Percentiles rank a stretch among this genome's conserved stretches.
phyloP scores from a whole-genome alignment of 1,284 basidiomycete species.

The Puccinia horiana region DNA sequence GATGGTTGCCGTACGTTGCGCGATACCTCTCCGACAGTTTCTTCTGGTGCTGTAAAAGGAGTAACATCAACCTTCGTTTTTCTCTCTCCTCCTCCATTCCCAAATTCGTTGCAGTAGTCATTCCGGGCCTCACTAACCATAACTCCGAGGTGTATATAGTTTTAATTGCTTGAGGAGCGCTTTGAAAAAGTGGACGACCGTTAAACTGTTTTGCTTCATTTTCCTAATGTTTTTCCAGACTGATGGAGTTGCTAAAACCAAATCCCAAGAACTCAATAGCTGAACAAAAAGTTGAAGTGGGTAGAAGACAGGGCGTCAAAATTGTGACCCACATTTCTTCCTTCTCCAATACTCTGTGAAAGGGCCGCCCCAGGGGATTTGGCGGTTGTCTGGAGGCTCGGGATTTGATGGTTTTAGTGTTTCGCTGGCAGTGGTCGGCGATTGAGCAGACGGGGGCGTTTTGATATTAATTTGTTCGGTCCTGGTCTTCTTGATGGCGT shows the following conservation, averaged over 20 bases:
- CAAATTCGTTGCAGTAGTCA: background rate
- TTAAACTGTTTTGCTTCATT: background rate
- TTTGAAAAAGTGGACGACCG: background rate
- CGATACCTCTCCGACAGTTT: background rate
- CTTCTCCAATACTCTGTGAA: background rate
- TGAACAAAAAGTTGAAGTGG: background rate
- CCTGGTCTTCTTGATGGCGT: background rate
- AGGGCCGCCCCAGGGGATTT: background rate
- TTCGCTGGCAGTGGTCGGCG: background rate
- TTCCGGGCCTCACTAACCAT: slow-evolving; percentile 10
- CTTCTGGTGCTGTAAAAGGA: background rate
- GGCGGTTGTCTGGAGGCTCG: background rate
- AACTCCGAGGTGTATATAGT: background rate
- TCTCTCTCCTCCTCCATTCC: background rate
- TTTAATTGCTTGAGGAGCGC: background rate
- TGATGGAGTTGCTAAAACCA: background rate
- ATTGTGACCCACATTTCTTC: background rate
- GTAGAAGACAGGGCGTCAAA: background rate
- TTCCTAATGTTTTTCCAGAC: background rate
- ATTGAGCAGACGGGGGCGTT: background rate
- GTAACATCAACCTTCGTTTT: background rate
- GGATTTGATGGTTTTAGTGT: background rate
- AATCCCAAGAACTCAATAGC: background rate
- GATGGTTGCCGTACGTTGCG: background rate
- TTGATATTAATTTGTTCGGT: background rate